Percentiles rank a stretch among this genome's conserved stretches.
phyloP scores from a whole-genome alignment of 768 basidiomycete species.

The Clitopilus hobsonii region DNA sequence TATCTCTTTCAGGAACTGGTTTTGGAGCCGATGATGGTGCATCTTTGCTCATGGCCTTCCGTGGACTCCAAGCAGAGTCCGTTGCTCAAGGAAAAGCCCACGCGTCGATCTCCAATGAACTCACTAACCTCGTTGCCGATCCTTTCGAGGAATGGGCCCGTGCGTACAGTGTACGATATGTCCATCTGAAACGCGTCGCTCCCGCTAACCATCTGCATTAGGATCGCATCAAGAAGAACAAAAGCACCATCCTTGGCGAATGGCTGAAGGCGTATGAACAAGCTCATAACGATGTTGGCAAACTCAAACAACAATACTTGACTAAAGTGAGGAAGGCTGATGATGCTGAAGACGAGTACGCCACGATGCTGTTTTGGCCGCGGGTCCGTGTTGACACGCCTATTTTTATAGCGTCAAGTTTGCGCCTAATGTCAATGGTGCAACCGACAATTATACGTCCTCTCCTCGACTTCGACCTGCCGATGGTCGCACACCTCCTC shows the following conservation, averaged over 20 bases:
- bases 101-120: conserved; percentile 65
- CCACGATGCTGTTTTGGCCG: conserved; percentile 12
- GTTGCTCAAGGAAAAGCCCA: conserved; percentile 71
- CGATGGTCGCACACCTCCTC: conserved; percentile 50
- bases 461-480: conserved; percentile 66
- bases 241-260: conserved; percentile 52
- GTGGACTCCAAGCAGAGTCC: conserved; percentile 74
- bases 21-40: conserved; percentile 84
- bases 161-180: conserved; percentile 54
- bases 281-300: conserved; percentile 59
- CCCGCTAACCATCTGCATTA: conserved; percentile 20
- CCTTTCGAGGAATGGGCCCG: conserved; percentile 81
- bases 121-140: conserved; percentile 69
- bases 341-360: conserved; percentile 92
- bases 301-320: conserved; percentile 74
- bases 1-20: conserved; percentile 42
- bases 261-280: conserved; percentile 72
- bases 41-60: conserved; percentile 74
- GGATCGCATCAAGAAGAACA: conserved; percentile 61
- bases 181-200: conserved; percentile 5
- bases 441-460: conserved; percentile 73
- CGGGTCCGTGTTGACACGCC: not conserved
- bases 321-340: conserved; percentile 80
- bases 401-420: conserved; percentile 67
- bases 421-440: conserved; percentile 59